A percentile compares a stretch with the other conserved stretches of the same genome.
Conservation (phyloP, 177 flowering plant genomes). For the Telopea speciosissima region DNA sequence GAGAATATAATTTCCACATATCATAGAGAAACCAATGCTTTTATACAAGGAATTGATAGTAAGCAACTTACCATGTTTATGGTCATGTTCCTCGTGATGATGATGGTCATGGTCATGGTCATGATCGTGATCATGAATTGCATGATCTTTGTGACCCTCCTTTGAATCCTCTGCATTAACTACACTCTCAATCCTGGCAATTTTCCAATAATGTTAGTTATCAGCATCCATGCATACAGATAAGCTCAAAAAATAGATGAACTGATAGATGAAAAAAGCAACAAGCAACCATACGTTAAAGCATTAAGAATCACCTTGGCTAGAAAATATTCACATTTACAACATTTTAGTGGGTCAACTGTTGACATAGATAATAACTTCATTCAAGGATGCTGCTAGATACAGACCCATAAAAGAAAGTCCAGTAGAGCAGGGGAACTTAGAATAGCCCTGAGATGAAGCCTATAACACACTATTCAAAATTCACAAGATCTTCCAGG, state of each 20-base stretch:
- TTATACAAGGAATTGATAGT: background rate
- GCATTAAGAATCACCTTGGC: too few relatives aligned
- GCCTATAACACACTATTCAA: background rate
- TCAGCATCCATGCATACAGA: background rate
- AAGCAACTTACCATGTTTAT: slow-evolving; percentile 48
- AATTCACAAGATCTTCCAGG: background rate
- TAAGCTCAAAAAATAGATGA: background rate
- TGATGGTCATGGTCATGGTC: slow-evolving; percentile 31
- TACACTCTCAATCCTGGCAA: slow-evolving; percentile 75
- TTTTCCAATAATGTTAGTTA: background rate
- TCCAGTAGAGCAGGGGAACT: background rate
- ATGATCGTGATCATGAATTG: slow-evolving; percentile 35
- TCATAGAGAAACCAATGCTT: background rate
- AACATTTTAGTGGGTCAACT: too few relatives aligned
- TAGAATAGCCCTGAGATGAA: background rate
- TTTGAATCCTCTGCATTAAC: slow-evolving; percentile 53
- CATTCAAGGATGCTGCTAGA: background rate
- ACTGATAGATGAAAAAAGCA: background rate
- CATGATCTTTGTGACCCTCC: slow-evolving; percentile 54
- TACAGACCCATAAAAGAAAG: background rate
- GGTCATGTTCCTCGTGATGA: slow-evolving; percentile 47
- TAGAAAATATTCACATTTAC: too few relatives aligned
- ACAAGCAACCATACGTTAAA: too few relatives aligned
- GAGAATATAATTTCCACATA: background rate
- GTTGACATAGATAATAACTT: too few relatives aligned